These are phyloP conservation scores for Tetrahymena elliotti DNA, from an alignment of 73 alveolate genomes.

Conservation along the genomic window DNA sequence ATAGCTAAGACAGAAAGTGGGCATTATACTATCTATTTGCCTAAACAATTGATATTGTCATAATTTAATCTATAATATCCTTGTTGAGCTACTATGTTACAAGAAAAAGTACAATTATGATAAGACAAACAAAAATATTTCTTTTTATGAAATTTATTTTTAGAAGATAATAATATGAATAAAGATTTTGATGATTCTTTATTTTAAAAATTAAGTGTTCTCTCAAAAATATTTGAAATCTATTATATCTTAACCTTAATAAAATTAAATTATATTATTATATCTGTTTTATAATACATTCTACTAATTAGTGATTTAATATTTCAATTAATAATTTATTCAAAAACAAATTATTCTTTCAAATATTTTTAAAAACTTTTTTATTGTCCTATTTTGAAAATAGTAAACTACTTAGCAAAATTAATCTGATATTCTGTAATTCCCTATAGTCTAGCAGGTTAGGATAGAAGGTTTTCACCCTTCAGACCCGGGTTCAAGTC, in stretches of 20 bases:
- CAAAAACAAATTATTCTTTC: too few relatives aligned
- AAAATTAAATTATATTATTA: too few relatives aligned
- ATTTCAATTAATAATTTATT: too few relatives aligned
- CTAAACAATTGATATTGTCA: not conserved
- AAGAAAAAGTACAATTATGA: not conserved
- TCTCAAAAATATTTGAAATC: too few relatives aligned
- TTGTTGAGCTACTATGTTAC: not conserved
- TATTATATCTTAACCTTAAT: too few relatives aligned
- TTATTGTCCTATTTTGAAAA: too few relatives aligned
- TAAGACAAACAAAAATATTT: not conserved
- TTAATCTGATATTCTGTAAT: not conserved
- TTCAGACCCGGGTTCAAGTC: conserved; percentile 4
- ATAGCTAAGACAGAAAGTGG: not conserved
- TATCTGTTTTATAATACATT: too few relatives aligned
- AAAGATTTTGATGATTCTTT: not conserved
- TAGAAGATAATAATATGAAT: not conserved
- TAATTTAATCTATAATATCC: not conserved
- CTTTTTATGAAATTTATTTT: not conserved
- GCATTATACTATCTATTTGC: not conserved
- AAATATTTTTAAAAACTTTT: too few relatives aligned
- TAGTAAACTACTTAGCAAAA: not conserved
- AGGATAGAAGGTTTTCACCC: conserved; percentile 2
- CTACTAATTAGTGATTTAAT: too few relatives aligned
- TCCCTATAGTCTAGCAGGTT: conserved; percentile 1
- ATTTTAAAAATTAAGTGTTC: not conserved